Evolutionary conservation across 1,284 basidiomycete species (phyloP).

Genomic region (Anthracocystis panici-leucophaei): DNA sequence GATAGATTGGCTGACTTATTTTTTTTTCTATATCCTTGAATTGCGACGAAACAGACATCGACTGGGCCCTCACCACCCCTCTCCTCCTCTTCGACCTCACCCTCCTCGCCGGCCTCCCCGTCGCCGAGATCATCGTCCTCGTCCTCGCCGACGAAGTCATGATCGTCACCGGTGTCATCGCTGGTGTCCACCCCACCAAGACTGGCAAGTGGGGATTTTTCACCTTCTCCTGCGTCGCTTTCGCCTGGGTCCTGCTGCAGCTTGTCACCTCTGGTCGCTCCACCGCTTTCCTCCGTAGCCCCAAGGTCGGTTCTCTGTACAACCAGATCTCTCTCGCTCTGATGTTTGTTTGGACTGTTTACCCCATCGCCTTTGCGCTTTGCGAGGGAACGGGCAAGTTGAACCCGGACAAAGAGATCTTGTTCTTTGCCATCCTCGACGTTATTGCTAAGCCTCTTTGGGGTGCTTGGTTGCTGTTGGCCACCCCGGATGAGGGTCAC

Average conservation of each 20-base stretch:
- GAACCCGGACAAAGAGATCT: constrained; percentile 55
- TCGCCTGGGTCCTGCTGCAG: constrained; percentile 49
- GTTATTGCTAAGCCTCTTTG: constrained; percentile 62
- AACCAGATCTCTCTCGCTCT: constrained; percentile 60
- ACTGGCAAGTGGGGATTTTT: constrained; percentile 60
- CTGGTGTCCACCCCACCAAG: constrained; percentile 58
- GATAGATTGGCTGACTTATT: neutral
- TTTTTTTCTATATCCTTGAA: neutral
- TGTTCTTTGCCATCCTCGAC: constrained; percentile 60
- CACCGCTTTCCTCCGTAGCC: constrained; percentile 56
- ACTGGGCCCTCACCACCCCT: constrained; percentile 60
- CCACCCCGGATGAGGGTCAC: constrained; percentile 59
- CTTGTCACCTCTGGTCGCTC: constrained; percentile 55
- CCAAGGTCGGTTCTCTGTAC: constrained; percentile 61
- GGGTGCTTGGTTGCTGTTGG: constrained; percentile 57
- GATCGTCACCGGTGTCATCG: constrained; percentile 60
- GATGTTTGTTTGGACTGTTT: constrained; percentile 57
- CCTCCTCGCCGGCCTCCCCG: constrained; percentile 57
- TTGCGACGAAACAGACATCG: constrained; percentile 41
- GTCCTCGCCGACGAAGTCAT: constrained; percentile 57
- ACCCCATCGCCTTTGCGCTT: constrained; percentile 57
- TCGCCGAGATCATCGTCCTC: constrained; percentile 57
- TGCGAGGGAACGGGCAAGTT: constrained; percentile 59
- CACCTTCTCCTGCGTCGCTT: constrained; percentile 53
- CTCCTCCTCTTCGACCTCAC: constrained; percentile 61